Base-by-base conservation (phyloP, 2,329 filamentous ascomycete genomes). In the Aureobasidium sp. region DNA sequence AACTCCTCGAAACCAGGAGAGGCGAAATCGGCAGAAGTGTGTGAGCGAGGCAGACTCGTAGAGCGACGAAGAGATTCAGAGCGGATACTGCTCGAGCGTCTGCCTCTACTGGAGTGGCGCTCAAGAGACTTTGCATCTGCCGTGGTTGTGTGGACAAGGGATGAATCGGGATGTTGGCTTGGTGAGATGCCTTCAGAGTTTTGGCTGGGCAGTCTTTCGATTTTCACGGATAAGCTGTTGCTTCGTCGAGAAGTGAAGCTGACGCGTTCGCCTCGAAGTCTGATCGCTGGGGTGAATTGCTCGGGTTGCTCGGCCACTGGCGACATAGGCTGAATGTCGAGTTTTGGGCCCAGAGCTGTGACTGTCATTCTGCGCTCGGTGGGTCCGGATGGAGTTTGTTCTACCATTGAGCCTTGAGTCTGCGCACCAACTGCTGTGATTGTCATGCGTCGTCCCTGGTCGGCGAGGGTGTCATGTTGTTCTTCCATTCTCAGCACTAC, bases 401-500 rank as follows among this genome's bases (percentile, higher is more conserved):
- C 59, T 2, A 34, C 13, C 3, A 61, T n/a, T 32, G 39, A n/a
- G n/a, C 46, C 57, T n/a, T 64, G 60, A 10, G 51, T 47, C 41
- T 61, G 57, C 0, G 63, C 44, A 10, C 63, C 63, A 5, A 66
- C 37, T 26, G 64, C 64, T n/a, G 63, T 65, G 20, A 66, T 55
- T 0, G 63, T 66, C 64, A 66, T 66, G 46, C 63, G 62, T 15
- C 64, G 51, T 13, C 64, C 64, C 23, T 55, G 50, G 2, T 62
- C 26, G 10, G 26, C 61, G 3, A 52, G 9, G 3, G 39, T 36
- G 5, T 57, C 50, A 1, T 55, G 34, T 1, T 57, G 50, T 53
- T 66, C 64, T 41, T 64, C 63, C 36, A 66, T 27, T n/a, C 56
- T 44, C 6, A 66, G 52, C 1, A 66, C 63, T 7, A 66, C 63